These are phyloP conservation scores for Torrubiellomyces zombiae DNA, from an alignment of 2,329 filamentous ascomycete species.

Conservation along the genomic window DNA sequence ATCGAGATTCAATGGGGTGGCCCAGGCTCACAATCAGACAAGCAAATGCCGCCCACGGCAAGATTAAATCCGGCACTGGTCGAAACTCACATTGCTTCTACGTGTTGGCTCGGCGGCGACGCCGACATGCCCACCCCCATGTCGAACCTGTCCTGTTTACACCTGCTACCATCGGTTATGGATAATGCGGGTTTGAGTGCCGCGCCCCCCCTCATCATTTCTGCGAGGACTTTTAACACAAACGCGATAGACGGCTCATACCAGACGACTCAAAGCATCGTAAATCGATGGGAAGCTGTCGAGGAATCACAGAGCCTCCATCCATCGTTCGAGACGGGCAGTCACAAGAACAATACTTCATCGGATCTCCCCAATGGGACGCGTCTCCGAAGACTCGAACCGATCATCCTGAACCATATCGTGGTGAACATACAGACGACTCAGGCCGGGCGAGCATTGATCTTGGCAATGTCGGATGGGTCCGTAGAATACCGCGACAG, in stretches of 20 bases:
- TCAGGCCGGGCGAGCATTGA: conserved; percentile 55
- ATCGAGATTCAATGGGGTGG: conserved; percentile 60
- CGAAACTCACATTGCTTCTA: conserved; percentile 38
- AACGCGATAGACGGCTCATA: conserved; percentile 35
- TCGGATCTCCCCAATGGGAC: conserved; percentile 16
- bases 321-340: conserved; percentile 57
- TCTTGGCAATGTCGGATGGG: conserved; percentile 64
- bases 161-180: conserved; percentile 50
- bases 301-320: conserved; percentile 52
- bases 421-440: conserved; percentile 51
- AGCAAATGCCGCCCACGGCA: conserved; percentile 28
- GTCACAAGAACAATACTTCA: conserved; percentile 37
- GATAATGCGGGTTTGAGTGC: conserved; percentile 41
- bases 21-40: conserved; percentile 32
- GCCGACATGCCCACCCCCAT: conserved; percentile 31
- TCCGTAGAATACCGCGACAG: conserved; percentile 68
- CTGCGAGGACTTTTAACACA: conserved; percentile 56
- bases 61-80: conserved; percentile 34
- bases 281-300: conserved; percentile 72
- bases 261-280: conserved; percentile 52
- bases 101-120: conserved; percentile 34
- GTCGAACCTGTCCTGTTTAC: conserved; percentile 55
- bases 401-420: conserved; percentile 54
- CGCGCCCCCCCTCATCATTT: conserved; percentile 47
- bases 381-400: conserved; percentile 45